phyloP scores from a whole-genome alignment of 2,329 filamentous ascomycete genomes.

The Drechmeria coniospora region DNA sequence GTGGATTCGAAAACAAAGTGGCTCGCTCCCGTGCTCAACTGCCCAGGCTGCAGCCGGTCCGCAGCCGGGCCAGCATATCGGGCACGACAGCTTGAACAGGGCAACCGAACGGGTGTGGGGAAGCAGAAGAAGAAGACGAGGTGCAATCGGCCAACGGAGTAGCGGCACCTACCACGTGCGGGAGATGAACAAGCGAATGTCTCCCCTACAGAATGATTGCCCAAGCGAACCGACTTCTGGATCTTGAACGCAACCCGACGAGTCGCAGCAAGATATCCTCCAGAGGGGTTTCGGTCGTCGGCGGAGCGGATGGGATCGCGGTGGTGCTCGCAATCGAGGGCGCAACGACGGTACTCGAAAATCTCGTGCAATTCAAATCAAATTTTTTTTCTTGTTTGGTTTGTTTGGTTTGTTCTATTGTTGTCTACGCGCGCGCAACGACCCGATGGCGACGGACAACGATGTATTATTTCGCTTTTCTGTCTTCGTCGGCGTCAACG shows the following conservation, averaged over 20 bases:
- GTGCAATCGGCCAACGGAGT: not conserved
- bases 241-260: constrained; percentile 7
- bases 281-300: not conserved
- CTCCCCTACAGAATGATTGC: constrained; percentile 51
- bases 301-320: not conserved
- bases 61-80: too few species aligned
- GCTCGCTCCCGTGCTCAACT: not conserved
- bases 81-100: too few species aligned
- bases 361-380: constrained; percentile 15
- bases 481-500: constrained; percentile 19
- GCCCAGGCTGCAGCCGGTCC: not conserved
- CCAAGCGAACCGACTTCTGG: constrained; percentile 12
- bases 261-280: not conserved
- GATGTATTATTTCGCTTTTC: constrained; percentile 17
- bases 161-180: constrained; percentile 43
- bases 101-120: too few species aligned
- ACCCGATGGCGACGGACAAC: constrained; percentile 18
- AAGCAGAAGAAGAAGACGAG: too few species aligned
- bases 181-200: constrained; percentile 99
- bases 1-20: too few species aligned
- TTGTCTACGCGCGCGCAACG: constrained; percentile 22
- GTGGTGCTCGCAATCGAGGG: constrained; percentile 1
- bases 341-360: constrained; percentile 11
- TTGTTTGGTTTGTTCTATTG: constrained; percentile 16
- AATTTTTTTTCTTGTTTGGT: constrained; percentile 5